phyloP scores from a whole-genome alignment of 805 yeast genomes.

The Myxozyma mucilagina region DNA sequence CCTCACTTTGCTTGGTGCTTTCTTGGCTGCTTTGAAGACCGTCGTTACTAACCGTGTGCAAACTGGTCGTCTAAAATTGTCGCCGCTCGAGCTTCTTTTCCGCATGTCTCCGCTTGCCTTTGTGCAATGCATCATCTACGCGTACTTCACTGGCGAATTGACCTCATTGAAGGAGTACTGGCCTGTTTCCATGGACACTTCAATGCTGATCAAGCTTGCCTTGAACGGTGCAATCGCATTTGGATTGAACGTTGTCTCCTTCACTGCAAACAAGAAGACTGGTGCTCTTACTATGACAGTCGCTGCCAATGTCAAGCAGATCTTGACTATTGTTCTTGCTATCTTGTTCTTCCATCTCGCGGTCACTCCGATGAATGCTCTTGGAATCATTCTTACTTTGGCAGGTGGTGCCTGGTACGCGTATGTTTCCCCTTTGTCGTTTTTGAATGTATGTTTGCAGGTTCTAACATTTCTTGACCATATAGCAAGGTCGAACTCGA shows the following conservation, averaged over 20 bases:
- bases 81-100: constrained; percentile 36
- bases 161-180: constrained; percentile 23
- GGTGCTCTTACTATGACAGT: constrained; percentile 38
- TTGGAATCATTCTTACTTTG: constrained; percentile 35
- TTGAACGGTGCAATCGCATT: constrained; percentile 37
- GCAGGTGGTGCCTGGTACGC: constrained; percentile 39
- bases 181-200: constrained; percentile 25
- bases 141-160: constrained; percentile 36
- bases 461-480: neutral
- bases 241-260: constrained; percentile 36
- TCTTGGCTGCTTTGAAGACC: constrained; percentile 37
- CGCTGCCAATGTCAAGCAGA: constrained; percentile 38
- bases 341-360: constrained; percentile 36
- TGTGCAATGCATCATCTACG: constrained; percentile 34
- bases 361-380: constrained; percentile 35
- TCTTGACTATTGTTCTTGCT: constrained; percentile 36
- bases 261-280: constrained; percentile 38
- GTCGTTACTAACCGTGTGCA: constrained; percentile 37
- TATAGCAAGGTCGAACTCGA: constrained; percentile 31
- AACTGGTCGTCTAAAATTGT: constrained; percentile 35
- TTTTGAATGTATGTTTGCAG: neutral
- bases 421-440: neutral
- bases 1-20: constrained; percentile 36
- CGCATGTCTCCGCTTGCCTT: constrained; percentile 37
- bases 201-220: constrained; percentile 32